A percentile compares a stretch with the other conserved stretches of the same genome.
These are phyloP conservation scores for Dianthus caryophyllus DNA, from an alignment of 148 eudicot genomes.

Conservation along the genomic window DNA sequence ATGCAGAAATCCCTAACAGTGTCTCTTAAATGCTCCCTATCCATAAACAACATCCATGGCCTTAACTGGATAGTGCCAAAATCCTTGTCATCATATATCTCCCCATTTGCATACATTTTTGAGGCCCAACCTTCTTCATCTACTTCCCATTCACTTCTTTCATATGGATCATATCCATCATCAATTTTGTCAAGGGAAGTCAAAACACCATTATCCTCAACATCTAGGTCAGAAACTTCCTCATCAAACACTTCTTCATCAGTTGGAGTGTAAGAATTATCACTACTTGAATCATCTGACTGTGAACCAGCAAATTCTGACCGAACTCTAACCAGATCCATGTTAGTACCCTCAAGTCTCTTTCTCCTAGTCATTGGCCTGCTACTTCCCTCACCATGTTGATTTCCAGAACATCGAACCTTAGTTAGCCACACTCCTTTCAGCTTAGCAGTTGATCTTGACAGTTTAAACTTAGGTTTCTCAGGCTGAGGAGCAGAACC, in stretches of 20 bases:
- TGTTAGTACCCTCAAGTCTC: too few species aligned
- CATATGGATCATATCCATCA: not conserved
- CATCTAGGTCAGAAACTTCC: not conserved
- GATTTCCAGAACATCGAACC: too few species aligned
- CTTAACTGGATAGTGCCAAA: not conserved
- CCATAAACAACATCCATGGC: not conserved
- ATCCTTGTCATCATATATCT: not conserved
- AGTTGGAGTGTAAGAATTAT: too few species aligned
- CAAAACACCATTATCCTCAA: not conserved
- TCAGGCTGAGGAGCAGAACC: too few species aligned
- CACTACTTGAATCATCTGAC: not conserved
- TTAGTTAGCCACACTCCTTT: too few species aligned
- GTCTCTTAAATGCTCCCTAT: slow-evolving; percentile 1
- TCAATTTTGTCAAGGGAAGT: not conserved
- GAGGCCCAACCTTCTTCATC: not conserved
- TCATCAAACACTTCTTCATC: not conserved
- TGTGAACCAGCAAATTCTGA: too few species aligned
- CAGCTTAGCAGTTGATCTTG: too few species aligned
- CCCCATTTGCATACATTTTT: not conserved
- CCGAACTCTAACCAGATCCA: too few species aligned
- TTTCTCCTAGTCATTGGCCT: too few species aligned
- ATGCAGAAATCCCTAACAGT: slow-evolving; percentile 4
- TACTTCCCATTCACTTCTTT: not conserved
- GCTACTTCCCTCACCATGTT: too few species aligned
- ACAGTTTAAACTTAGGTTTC: too few species aligned